Evolutionary conservation across 352 stramenopile genomes (phyloP), one percentile per base, ranked within the genome.

Genomic region (Thalassiosira hispida): DNA sequence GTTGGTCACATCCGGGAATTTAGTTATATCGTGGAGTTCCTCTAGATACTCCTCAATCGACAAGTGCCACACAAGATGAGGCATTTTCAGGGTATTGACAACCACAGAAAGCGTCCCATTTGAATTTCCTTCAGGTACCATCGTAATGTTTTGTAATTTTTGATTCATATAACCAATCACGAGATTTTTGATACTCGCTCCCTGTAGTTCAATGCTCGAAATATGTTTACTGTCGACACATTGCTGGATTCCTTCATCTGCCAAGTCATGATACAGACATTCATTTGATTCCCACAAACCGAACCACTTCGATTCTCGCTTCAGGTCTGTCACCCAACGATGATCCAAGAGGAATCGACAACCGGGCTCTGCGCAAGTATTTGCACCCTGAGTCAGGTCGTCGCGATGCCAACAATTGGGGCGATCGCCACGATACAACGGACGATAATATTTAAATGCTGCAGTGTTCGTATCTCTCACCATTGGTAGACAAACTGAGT

Each of bases 361-460:
- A 23, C 64, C 63, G n/a, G 20, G 51, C 65, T 88, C 76, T 11
- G 14, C 44, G 70, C 80, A 87, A 2, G 0, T 16, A 47, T 72
- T 69, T 31, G 56, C 59, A 53, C 71, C 47, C 29, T 67, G 38
- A 12, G 31, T 71, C 47, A 88, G 51, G 59, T 85, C 68, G 18
- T 85, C 81, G 16, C 77, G 64, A 64, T 80, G 63, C 76, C 77
- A 88, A 47, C 76, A 88, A 29, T 44, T 29, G 33, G 73, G 63
- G 29, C 22, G 16, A 33, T 56, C 38, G 2, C 59, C 47, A 56
- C 55, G 40, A 68, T 77, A 73, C 20, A 57, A 25, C 12, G 61
- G 20, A 27, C 47, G 33, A 52, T 47, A 74, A 59, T 25, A 31
- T 42, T 12, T 47, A n/a, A 61, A 73, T 0, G 5, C 27, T 14